Evolutionary conservation across 140 eudicot genomes (phyloP).

Genomic region (Oenanthe javanica): DNA sequence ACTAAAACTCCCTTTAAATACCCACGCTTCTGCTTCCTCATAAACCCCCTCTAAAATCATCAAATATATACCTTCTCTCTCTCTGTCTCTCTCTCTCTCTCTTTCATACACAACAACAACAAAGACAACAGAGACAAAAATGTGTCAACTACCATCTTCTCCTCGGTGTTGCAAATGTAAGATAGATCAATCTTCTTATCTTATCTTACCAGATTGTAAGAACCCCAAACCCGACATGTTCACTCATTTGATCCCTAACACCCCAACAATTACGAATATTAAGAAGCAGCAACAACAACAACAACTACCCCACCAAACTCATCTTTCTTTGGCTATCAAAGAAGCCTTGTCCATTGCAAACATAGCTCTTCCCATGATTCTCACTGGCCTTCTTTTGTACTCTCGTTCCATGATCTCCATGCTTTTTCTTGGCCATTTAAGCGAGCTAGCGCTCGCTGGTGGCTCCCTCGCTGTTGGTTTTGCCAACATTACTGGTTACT

Average conservation of each 20-base stretch:
- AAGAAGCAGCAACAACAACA: slow-evolving; percentile 5
- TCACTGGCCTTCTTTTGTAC: slow-evolving; percentile 74
- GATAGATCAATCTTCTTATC: slow-evolving; percentile 20
- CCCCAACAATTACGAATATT: slow-evolving; percentile 15
- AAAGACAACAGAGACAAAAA: slow-evolving; percentile 23
- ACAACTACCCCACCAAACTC: slow-evolving; percentile 22
- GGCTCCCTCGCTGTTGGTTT: slow-evolving; percentile 93
- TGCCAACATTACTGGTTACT: slow-evolving; percentile 93
- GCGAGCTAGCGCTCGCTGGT: slow-evolving; percentile 79
- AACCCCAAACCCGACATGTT: slow-evolving; percentile 19
- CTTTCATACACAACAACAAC: background rate
- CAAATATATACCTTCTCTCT: slow-evolving; percentile 8
- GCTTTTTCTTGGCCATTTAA: slow-evolving; percentile 81
- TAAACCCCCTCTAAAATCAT: slow-evolving; percentile 12
- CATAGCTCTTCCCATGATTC: slow-evolving; percentile 84
- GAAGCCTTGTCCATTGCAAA: slow-evolving; percentile 50
- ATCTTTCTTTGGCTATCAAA: slow-evolving; percentile 34
- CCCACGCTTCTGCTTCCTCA: background rate
- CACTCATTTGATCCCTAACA: slow-evolving; percentile 31
- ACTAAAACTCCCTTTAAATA: slow-evolving; percentile 19
- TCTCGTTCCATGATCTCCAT: slow-evolving; percentile 87
- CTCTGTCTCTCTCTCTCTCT: background rate
- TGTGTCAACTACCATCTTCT: slow-evolving; percentile 52
- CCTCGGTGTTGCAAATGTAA: slow-evolving; percentile 16
- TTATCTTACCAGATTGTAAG: slow-evolving; percentile 14